Evolutionary conservation across 2,329 filamentous ascomycete genomes (phyloP).

Genomic region (Cordyceps militaris): DNA sequence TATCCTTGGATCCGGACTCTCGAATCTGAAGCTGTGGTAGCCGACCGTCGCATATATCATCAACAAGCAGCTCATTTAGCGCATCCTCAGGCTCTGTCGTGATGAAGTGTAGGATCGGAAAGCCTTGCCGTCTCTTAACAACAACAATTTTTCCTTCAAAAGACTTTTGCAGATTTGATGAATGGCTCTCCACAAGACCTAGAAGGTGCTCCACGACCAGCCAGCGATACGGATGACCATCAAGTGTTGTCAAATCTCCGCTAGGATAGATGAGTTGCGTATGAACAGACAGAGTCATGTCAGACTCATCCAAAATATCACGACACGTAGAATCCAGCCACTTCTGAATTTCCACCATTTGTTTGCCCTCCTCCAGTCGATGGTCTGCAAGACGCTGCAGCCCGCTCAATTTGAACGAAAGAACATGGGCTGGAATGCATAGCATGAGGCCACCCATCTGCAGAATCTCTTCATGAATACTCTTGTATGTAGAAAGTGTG

Average conservation of each 20-base stretch:
- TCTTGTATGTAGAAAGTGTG: slow-evolving; percentile 31
- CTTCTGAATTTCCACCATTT: slow-evolving; percentile 44
- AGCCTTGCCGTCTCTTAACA: slow-evolving; percentile 28
- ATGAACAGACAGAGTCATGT: slow-evolving; percentile 45
- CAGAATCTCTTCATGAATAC: slow-evolving; percentile 32
- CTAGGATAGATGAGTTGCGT: slow-evolving; percentile 53
- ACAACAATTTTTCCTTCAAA: slow-evolving; percentile 28
- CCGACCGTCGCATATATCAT: slow-evolving; percentile 32
- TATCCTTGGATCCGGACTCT: neutral
- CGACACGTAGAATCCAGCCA: slow-evolving; percentile 44
- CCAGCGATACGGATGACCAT: slow-evolving; percentile 50
- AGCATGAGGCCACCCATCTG: slow-evolving; percentile 47
- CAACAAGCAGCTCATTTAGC: slow-evolving; percentile 32
- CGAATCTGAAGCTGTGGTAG: slow-evolving; percentile 16
- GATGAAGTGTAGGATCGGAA: slow-evolving; percentile 52
- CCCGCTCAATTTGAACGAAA: slow-evolving; percentile 59
- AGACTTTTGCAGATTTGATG: slow-evolving; percentile 27
- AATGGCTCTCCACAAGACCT: slow-evolving; percentile 30
- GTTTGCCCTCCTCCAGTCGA: slow-evolving; percentile 30
- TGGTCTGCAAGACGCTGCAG: slow-evolving; percentile 48
- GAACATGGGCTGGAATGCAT: slow-evolving; percentile 53
- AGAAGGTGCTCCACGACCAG: slow-evolving; percentile 35
- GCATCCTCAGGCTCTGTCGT: slow-evolving; percentile 38
- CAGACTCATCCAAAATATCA: slow-evolving; percentile 60
- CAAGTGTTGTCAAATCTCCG: slow-evolving; percentile 40